These are phyloP conservation scores for Colletotrichum higginsianum DNA, from an alignment of 2,329 filamentous ascomycete genomes.

Conservation along the genomic window DNA sequence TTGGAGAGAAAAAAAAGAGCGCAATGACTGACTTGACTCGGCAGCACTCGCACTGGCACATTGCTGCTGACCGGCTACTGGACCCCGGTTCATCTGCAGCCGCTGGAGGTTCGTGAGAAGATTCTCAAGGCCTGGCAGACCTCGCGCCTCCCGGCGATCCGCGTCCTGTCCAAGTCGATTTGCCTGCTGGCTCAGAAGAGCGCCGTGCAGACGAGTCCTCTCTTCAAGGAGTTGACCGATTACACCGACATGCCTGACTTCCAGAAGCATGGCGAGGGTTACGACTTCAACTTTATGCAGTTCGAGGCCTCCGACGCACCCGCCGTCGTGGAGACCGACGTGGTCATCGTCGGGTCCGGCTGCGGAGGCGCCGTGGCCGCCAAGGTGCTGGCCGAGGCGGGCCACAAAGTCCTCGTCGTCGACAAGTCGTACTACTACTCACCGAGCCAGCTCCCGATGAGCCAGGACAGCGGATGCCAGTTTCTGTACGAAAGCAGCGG, in stretches of 20 bases:
- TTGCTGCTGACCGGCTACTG: conserved; percentile 78
- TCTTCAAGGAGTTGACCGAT: conserved; percentile 69
- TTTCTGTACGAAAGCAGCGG: conserved; percentile 82
- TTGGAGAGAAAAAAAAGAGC: background rate
- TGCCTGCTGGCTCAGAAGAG: conserved; percentile 67
- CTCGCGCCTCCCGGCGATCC: conserved; percentile 69
- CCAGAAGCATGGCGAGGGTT: conserved; percentile 66
- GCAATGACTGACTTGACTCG: conserved; percentile 4
- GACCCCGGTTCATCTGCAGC: conserved; percentile 73
- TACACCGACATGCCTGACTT: conserved; percentile 69
- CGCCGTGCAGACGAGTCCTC: conserved; percentile 69
- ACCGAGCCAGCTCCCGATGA: conserved; percentile 82
- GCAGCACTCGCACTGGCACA: conserved; percentile 74
- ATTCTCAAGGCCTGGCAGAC: conserved; percentile 75
- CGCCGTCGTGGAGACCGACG: conserved; percentile 79
- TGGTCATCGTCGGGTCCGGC: conserved; percentile 89
- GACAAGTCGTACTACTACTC: conserved; percentile 87
- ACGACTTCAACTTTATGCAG: conserved; percentile 74
- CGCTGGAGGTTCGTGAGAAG: conserved; percentile 70
- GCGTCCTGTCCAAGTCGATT: conserved; percentile 69
- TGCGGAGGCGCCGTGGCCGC: conserved; percentile 88
- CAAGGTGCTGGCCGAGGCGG: conserved; percentile 84
- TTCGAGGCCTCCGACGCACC: conserved; percentile 59
- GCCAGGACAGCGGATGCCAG: conserved; percentile 69
- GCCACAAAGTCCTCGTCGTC: conserved; percentile 82